Evolutionary conservation across 2,329 filamentous ascomycete species (phyloP).

Genomic region (Triangularia setosa): DNA sequence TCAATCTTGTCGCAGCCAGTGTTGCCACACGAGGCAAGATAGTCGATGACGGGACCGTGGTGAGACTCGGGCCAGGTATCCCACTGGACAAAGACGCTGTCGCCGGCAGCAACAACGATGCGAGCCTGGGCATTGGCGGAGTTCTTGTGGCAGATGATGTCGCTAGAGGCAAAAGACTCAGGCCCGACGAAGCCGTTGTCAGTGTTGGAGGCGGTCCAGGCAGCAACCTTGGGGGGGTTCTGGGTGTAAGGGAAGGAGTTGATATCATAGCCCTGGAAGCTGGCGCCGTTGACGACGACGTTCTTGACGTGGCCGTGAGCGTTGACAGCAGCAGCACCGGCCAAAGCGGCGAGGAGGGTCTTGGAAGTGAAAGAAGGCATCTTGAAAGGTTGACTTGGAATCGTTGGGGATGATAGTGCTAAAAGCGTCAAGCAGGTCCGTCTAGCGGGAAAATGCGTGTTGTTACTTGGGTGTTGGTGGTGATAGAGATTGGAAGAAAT

Average conservation of each 20-base stretch:
- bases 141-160: constrained; percentile 46
- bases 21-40: constrained; percentile 54
- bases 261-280: constrained; percentile 39
- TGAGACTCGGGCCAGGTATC: constrained; percentile 41
- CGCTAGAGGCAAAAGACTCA: constrained; percentile 34
- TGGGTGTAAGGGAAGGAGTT: constrained; percentile 36
- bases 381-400: constrained; percentile 11
- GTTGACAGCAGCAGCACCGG: constrained; percentile 21
- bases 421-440: constrained; percentile 17
- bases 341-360: constrained; percentile 21
- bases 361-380: constrained; percentile 24
- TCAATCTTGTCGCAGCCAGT: constrained; percentile 55
- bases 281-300: constrained; percentile 42
- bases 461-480: constrained; percentile 5
- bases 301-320: constrained; percentile 42
- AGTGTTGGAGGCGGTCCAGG: constrained; percentile 41
- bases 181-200: constrained; percentile 50
- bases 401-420: not conserved
- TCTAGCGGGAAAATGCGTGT: constrained; percentile 23
- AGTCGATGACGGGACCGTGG: constrained; percentile 56
- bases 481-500: constrained; percentile 15
- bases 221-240: constrained; percentile 36
- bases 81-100: constrained; percentile 40
- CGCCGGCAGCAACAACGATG: constrained; percentile 40
- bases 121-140: constrained; percentile 36